These are phyloP conservation scores for Elsinoe arachidis DNA, from an alignment of 2,329 filamentous ascomycete genomes.

Conservation along the genomic window DNA sequence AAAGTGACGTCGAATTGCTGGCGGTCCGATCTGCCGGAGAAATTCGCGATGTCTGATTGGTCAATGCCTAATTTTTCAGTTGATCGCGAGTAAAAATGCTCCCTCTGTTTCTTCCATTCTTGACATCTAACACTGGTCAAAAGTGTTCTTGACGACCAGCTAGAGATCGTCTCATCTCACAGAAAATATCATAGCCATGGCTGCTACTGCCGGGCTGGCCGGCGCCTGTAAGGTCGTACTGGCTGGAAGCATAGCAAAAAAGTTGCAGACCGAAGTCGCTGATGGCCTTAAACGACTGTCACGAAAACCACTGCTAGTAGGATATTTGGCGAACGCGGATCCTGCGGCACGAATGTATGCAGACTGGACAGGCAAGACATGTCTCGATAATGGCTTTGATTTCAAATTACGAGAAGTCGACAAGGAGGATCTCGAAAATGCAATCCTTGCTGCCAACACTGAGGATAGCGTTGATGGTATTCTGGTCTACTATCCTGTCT, in stretches of 20 bases:
- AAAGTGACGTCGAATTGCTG: conserved; percentile 11
- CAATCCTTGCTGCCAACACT: conserved; percentile 73
- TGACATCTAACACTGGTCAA: not conserved
- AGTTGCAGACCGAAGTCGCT: conserved; percentile 67
- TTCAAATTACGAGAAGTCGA: conserved; percentile 78
- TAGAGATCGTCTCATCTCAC: not conserved
- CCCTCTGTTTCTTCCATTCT: not conserved
- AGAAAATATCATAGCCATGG: not conserved
- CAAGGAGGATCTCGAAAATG: conserved; percentile 84
- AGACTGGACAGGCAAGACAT: conserved; percentile 95
- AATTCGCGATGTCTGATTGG: conserved; percentile 3
- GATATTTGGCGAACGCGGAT: conserved; percentile 87
- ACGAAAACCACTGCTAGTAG: conserved; percentile 70
- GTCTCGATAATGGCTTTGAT: conserved; percentile 84
- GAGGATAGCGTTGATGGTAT: conserved; percentile 74
- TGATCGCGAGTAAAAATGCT: not conserved
- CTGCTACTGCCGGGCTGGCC: not conserved
- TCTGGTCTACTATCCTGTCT: conserved; percentile 98
- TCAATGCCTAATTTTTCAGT: conserved; percentile 1
- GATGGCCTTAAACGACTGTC: conserved; percentile 64
- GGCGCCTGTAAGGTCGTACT: conserved; percentile 81
- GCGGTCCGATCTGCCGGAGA: conserved; percentile 1
- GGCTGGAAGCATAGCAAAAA: conserved; percentile 77
- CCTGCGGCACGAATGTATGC: conserved; percentile 88
- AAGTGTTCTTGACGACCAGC: not conserved